phyloP scores from a whole-genome alignment of 2,329 filamentous ascomycete genomes.

The Penicillium sp. region DNA sequence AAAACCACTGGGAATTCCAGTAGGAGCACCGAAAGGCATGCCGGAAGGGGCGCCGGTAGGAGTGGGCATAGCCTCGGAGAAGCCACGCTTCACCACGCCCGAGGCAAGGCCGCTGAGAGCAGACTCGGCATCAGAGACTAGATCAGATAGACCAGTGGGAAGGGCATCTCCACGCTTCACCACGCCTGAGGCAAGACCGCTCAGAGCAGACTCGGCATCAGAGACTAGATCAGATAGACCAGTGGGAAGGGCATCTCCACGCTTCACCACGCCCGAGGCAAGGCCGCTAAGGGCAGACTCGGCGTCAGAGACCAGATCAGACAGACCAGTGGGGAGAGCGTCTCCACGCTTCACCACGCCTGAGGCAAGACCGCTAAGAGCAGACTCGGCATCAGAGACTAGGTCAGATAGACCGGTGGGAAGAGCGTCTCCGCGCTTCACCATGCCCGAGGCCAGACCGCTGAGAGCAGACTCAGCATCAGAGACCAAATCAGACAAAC shows the following conservation, averaged over 20 bases:
- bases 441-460: constrained; percentile 3
- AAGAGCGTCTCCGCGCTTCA: constrained; percentile 9
- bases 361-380: constrained; percentile 5
- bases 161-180: constrained; percentile 9
- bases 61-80: not conserved
- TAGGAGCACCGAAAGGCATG: not conserved
- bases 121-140: constrained; percentile 13
- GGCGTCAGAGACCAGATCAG: constrained; percentile 9
- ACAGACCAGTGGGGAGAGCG: constrained; percentile 9
- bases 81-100: constrained; percentile 9
- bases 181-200: constrained; percentile 4
- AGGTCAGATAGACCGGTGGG: not conserved
- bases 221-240: constrained; percentile 8
- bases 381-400: constrained; percentile 10
- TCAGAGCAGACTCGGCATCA: constrained; percentile 10
- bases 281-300: constrained; percentile 8
- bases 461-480: constrained; percentile 11
- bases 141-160: constrained; percentile 8
- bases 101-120: constrained; percentile 6
- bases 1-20: not conserved
- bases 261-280: constrained; percentile 7
- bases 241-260: constrained; percentile 5
- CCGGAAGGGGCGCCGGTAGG: not conserved
- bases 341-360: constrained; percentile 6
- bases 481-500: not conserved